A percentile compares a stretch with the other conserved stretches of the same genome.
phyloP scores from a whole-genome alignment of 768 basidiomycete species.

The Pleurotus platypus region DNA sequence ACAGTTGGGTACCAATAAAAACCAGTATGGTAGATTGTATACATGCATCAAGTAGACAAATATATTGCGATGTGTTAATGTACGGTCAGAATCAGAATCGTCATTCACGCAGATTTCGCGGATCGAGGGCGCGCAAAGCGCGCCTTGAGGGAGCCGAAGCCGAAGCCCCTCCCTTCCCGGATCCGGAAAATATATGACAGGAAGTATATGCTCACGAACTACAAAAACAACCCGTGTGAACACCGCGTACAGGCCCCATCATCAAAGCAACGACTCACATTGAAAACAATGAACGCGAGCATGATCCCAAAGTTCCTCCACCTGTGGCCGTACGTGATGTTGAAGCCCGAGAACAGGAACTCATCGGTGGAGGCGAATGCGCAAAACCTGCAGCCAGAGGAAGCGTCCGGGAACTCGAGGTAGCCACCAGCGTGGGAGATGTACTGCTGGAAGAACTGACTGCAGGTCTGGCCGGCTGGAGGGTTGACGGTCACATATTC shows the following conservation, averaged over 20 bases:
- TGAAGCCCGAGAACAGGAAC: conserved; percentile 52
- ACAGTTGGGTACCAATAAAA: too few species aligned
- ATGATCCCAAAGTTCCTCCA: conserved; percentile 54
- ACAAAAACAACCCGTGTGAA: too few species aligned
- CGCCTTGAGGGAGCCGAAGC: conserved; percentile 14
- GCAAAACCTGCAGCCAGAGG: conserved; percentile 53
- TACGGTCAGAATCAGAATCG: too few species aligned
- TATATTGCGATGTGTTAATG: too few species aligned
- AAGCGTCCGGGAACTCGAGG: conserved; percentile 48
- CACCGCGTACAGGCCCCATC: too few species aligned
- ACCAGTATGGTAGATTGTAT: too few species aligned
- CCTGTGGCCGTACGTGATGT: conserved; percentile 50
- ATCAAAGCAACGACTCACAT: conserved; percentile 22
- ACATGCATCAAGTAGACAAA: too few species aligned
- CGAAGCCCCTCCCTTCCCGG: conserved; percentile 21
- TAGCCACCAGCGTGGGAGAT: conserved; percentile 54
- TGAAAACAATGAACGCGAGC: conserved; percentile 42
- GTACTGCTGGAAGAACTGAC: conserved; percentile 44
- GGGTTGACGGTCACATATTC: conserved; percentile 65
- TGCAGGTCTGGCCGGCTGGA: conserved; percentile 56
- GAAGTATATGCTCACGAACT: too few species aligned
- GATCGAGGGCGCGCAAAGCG: not conserved
- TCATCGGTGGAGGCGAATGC: conserved; percentile 47
- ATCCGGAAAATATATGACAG: conserved; percentile 39
- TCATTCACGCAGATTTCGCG: not conserved